phyloP scores from a whole-genome alignment of 176 grass and related monocot species.

The Cymbopogon citratus region DNA sequence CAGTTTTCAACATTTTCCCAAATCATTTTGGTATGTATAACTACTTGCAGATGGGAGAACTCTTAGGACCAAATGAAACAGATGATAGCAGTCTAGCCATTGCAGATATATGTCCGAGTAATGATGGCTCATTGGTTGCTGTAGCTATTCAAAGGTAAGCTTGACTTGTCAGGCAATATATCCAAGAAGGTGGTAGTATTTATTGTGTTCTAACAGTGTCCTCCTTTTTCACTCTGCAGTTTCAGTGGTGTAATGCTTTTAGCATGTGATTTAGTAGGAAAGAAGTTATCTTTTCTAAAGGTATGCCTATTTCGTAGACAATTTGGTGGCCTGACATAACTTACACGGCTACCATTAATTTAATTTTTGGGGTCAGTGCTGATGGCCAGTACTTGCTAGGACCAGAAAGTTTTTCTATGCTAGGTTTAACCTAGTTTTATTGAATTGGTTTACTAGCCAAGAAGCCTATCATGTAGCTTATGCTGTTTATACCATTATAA shows the following conservation, averaged over 20 bases:
- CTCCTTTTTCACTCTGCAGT: constrained; percentile 42
- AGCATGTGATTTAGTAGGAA: constrained; percentile 52
- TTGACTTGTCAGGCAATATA: background rate
- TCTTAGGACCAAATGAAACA: constrained; percentile 35
- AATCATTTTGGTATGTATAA: constrained; percentile 8
- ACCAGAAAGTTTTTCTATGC: background rate
- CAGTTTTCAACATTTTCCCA: background rate
- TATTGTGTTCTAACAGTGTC: constrained; percentile 11
- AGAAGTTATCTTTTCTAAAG: constrained; percentile 66
- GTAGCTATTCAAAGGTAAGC: constrained; percentile 76
- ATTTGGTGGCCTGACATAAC: background rate
- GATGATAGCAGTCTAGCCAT: constrained; percentile 56
- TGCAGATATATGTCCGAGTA: constrained; percentile 52
- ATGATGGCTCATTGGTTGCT: constrained; percentile 64
- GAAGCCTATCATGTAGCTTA: background rate
- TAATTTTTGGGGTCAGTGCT: background rate
- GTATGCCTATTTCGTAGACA: constrained; percentile 27
- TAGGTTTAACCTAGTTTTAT: background rate
- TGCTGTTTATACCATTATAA: background rate
- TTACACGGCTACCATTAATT: background rate
- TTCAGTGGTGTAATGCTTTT: constrained; percentile 73
- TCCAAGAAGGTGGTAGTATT: constrained; percentile 24
- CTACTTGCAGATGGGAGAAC: constrained; percentile 46
- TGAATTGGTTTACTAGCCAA: background rate
- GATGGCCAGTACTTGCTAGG: background rate